Evolutionary conservation across 192 early-diverging fungal genomes (phyloP).

Genomic region (Lunasporangiospora selenospora): DNA sequence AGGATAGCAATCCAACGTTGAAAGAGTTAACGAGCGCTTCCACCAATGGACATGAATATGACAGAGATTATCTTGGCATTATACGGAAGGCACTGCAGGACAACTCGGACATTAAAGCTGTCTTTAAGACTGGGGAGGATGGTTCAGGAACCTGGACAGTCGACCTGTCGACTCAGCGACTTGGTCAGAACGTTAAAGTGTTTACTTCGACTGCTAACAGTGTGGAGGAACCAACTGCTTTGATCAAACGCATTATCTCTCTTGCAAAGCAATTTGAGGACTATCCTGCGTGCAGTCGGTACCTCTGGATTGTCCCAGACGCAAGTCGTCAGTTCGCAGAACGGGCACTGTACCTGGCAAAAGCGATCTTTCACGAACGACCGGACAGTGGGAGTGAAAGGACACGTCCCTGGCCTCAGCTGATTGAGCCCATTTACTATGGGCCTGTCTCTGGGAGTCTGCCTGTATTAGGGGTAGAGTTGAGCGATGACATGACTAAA

Average conservation of each 20-base stretch:
- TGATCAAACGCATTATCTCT: slow-evolving; percentile 3
- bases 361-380: slow-evolving; percentile 1
- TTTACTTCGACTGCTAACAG: neutral
- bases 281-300: neutral
- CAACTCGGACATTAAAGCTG: neutral
- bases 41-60: no score
- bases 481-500: neutral
- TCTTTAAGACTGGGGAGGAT: slow-evolving; percentile 3
- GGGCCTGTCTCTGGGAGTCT: slow-evolving; percentile 8
- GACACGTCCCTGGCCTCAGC: slow-evolving; percentile 8
- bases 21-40: no score
- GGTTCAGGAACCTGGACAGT: slow-evolving; percentile 26
- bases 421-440: slow-evolving; percentile 17
- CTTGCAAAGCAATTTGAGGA: slow-evolving; percentile 14
- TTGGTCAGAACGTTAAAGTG: slow-evolving; percentile 24
- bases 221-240: slow-evolving; percentile 4
- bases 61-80: neutral
- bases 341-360: slow-evolving; percentile 12
- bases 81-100: slow-evolving; percentile 2
- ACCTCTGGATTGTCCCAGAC: slow-evolving; percentile 36
- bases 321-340: slow-evolving; percentile 23
- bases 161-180: slow-evolving; percentile 3
- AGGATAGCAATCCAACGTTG: neutral
- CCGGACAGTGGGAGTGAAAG: neutral
- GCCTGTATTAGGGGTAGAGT: neutral